Evolutionary conservation across 257 asterid species (phyloP), one percentile per base, ranked within the genome.

Genomic region (Parsonsia alboflavescens): DNA sequence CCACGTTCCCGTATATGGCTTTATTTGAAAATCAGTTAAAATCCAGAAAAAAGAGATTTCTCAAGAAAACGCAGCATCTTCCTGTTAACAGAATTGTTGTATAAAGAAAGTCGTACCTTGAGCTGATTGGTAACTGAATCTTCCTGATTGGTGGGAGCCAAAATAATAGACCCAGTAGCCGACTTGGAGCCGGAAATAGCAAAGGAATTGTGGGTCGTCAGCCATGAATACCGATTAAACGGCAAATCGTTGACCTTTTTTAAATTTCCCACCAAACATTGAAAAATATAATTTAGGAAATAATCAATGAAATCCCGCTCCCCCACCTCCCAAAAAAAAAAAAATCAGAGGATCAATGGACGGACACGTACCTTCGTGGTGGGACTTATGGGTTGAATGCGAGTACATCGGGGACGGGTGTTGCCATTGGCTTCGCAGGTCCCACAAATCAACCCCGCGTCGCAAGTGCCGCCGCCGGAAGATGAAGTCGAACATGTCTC

Each of bases 181-280:
- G 96, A 86, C 8, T 53, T 75, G 17, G 85, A 61, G 65, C 88
- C 90, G 74, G 83, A 39, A 77, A 86, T 77, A 58, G 97, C 96
- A 75, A 73, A 89, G 22, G 97, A 89, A 74, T 91, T 91, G 82
- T 91, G 97, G 45, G 97, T 89, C 50, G 97, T 91, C 79, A 91
- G 77, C 97, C 96, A 91, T 68, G 97, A 84, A 81, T 89, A 89
- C 78, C 78, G 86, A 44, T 91, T 89, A 68, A 83, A 91, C 19
- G 97, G 88, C 86, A 89, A 77, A 46, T 85, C 70, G 33, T 72
- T 78, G 74, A 78, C 81, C 81, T 78, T 28, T 26, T 12, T 15
- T 39, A 9, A 10, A 36, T 49, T 33, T 22, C 12, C n/a, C 1
- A 8, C 10, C 4, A 12, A 62, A 33, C 28, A 74, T 21, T 1